phyloP scores from a whole-genome alignment of 2,329 filamentous ascomycete genomes.

The Chaetothyriales sp. region DNA sequence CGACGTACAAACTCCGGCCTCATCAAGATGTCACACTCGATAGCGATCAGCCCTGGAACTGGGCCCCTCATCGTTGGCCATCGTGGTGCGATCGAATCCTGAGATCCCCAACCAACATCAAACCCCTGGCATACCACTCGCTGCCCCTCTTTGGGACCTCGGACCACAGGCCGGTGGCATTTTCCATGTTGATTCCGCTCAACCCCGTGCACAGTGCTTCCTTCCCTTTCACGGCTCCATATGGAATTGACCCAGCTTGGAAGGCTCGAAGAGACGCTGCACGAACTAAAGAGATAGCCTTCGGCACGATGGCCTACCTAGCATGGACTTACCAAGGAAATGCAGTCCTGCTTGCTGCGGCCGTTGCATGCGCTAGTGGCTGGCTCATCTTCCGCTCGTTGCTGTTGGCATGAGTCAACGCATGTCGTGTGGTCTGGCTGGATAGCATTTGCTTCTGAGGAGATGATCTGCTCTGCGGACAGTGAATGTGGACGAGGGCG shows the following conservation, averaged over 20 bases:
- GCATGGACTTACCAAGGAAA: conserved; percentile 35
- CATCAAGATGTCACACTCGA: conserved; percentile 23
- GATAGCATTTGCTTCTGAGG: not conserved
- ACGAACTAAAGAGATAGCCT: conserved; percentile 44
- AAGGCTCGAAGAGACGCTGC: conserved; percentile 39
- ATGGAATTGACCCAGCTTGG: conserved; percentile 45
- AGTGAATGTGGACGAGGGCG: not conserved
- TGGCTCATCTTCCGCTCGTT: conserved; percentile 31
- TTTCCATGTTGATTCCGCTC: conserved; percentile 55
- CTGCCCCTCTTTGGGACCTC: conserved; percentile 69
- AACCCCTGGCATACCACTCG: conserved; percentile 52
- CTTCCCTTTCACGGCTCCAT: conserved; percentile 36
- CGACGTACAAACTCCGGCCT: conserved; percentile 79
- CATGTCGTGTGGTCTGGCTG: not conserved
- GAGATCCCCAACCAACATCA: conserved; percentile 46
- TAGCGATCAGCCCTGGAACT: conserved; percentile 46
- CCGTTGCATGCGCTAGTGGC: conserved; percentile 23
- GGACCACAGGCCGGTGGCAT: conserved; percentile 74
- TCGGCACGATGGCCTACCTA: conserved; percentile 46
- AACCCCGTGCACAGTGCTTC: conserved; percentile 24
- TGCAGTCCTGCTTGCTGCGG: conserved; percentile 26
- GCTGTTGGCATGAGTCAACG: not conserved
- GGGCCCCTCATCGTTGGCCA: conserved; percentile 73
- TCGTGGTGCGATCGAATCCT: conserved; percentile 89
- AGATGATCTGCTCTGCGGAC: not conserved